Percentiles rank a stretch among this genome's conserved stretches.
Conservation (phyloP, 306 rosid species). For the Elaeagnus macrophylla region DNA sequence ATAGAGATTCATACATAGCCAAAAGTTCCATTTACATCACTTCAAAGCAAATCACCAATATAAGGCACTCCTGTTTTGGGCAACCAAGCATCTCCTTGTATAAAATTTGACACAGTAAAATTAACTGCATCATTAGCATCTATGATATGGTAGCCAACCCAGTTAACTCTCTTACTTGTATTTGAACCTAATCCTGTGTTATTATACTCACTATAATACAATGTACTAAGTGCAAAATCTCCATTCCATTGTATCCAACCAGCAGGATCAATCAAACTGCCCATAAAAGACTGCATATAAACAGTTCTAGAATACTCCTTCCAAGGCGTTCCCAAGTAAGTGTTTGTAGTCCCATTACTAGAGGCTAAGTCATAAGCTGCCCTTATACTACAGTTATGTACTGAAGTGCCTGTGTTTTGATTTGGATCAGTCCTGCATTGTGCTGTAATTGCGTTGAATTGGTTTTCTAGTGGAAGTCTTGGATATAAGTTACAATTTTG, state of each 20-base stretch:
- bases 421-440: slow-evolving; percentile 31
- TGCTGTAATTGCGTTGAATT: slow-evolving; percentile 21
- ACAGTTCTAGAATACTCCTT: slow-evolving; percentile 30
- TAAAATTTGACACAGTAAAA: slow-evolving; percentile 29
- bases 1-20: no score
- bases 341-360: slow-evolving; percentile 9
- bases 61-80: slow-evolving; percentile 33
- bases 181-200: slow-evolving; percentile 27
- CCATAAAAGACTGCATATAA: slow-evolving; percentile 28
- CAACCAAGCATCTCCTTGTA: slow-evolving; percentile 33
- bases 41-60: slow-evolving; percentile 14
- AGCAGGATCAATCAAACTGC: slow-evolving; percentile 17
- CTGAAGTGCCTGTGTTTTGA: slow-evolving; percentile 29
- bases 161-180: slow-evolving; percentile 17
- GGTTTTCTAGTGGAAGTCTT: slow-evolving; percentile 15
- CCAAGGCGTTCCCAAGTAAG: slow-evolving; percentile 41
- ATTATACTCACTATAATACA: slow-evolving; percentile 30
- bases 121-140: slow-evolving; percentile 14
- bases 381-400: slow-evolving; percentile 30
- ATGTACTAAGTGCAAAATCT: slow-evolving; percentile 16
- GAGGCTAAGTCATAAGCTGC: slow-evolving; percentile 16
- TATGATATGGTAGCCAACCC: slow-evolving; percentile 32
- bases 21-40: no score
- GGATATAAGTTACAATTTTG: slow-evolving; percentile 34
- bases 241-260: slow-evolving; percentile 36